phyloP scores from a whole-genome alignment of 352 stramenopile species.

The Phytopythium delawarense region DNA sequence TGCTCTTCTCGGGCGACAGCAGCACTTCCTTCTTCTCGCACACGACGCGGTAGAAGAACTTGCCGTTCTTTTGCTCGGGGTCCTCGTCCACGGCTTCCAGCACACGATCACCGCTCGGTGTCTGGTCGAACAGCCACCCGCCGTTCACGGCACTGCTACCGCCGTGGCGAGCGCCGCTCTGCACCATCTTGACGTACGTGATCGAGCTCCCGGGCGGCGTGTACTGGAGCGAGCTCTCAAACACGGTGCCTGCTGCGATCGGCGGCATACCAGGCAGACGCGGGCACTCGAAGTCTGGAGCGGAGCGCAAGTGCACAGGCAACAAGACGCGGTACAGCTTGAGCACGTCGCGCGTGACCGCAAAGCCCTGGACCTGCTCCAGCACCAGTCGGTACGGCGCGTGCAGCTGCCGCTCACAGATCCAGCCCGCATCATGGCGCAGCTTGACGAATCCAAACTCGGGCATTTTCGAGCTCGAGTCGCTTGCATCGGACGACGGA shows the following conservation, averaged over 20 bases:
- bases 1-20: constrained; percentile 63
- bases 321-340: constrained; percentile 79
- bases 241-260: constrained; percentile 63
- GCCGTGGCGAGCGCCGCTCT: constrained; percentile 33
- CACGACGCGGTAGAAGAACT: constrained; percentile 78
- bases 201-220: constrained; percentile 68
- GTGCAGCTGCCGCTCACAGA: constrained; percentile 57
- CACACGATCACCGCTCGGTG: constrained; percentile 56
- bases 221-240: constrained; percentile 78
- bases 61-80: constrained; percentile 74
- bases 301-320: constrained; percentile 60
- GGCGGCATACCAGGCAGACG: constrained; percentile 60
- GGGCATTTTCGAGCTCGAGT: constrained; percentile 11
- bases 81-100: constrained; percentile 70
- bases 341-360: constrained; percentile 54
- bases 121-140: constrained; percentile 70
- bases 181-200: constrained; percentile 76
- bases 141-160: constrained; percentile 34
- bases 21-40: constrained; percentile 69
- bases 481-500: background rate
- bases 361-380: constrained; percentile 69
- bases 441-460: constrained; percentile 75
- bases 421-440: constrained; percentile 76
- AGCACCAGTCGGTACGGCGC: constrained; percentile 46
- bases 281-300: constrained; percentile 74